Conservation (phyloP, 176 grass and related monocot species). For the Lolium perenne region DNA sequence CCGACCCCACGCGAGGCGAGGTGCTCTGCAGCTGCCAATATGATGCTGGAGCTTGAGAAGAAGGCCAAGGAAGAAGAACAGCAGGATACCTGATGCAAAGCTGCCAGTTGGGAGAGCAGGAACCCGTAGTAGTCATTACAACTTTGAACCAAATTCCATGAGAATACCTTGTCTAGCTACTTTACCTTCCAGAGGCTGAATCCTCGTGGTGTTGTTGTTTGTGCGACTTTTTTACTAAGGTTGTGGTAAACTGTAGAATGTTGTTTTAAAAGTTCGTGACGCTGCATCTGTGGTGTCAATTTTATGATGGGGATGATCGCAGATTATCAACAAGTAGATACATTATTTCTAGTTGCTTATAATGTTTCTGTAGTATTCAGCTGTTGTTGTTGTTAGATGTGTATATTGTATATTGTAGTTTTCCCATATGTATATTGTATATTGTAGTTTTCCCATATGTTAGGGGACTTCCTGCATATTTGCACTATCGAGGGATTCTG, state of each 20-base stretch:
- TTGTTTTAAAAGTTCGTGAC: neutral
- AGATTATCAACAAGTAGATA: neutral
- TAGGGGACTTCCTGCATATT: too few species aligned
- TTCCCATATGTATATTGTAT: too few species aligned
- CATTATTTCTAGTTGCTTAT: too few species aligned
- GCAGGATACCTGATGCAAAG: neutral
- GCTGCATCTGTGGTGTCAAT: neutral
- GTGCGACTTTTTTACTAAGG: neutral
- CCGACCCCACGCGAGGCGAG: neutral
- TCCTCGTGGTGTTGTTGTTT: neutral
- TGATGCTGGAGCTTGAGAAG: neutral
- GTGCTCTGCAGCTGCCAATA: neutral
- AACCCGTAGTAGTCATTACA: neutral
- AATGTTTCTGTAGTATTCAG: too few species aligned
- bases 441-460: too few species aligned
- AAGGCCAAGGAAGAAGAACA: neutral
- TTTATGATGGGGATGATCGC: neutral
- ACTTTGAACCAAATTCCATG: neutral
- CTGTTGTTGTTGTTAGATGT: too few species aligned
- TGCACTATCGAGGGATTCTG: too few species aligned
- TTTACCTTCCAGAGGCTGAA: slow-evolving; percentile 7
- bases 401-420: too few species aligned
- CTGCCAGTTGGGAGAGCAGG: neutral
- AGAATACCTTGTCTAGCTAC: neutral
- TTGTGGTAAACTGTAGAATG: neutral